Conservation (phyloP, 2,329 filamentous ascomycete genomes). For the Scedosporium dehoogii region DNA sequence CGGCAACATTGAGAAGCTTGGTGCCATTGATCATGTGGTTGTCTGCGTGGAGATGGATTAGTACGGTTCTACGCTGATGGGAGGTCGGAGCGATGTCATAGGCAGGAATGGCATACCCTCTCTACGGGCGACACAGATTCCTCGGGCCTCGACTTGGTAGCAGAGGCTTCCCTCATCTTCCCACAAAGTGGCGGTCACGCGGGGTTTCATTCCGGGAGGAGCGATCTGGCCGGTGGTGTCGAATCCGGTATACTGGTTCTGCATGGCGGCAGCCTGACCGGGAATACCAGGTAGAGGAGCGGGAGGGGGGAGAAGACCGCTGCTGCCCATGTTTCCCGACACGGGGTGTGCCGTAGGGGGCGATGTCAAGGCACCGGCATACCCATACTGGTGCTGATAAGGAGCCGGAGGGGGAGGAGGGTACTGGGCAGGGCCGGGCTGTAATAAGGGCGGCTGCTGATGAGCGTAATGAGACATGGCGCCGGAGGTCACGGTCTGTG, state of each 20-base stretch:
- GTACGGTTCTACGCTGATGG: neutral
- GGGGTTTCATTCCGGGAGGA: constrained; percentile 88
- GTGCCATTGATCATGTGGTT: constrained; percentile 99
- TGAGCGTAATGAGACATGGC: constrained; percentile 68
- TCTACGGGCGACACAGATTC: constrained; percentile 87
- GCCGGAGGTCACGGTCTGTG: constrained; percentile 67
- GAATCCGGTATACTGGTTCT: constrained; percentile 49
- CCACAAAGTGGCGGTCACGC: constrained; percentile 94
- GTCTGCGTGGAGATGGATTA: constrained; percentile 40
- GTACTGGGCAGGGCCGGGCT: constrained; percentile 62
- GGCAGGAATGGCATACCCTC: constrained; percentile 52
- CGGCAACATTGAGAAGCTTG: constrained; percentile 91
- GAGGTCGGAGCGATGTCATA: neutral
- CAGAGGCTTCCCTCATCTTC: constrained; percentile 96
- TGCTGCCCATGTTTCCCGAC: constrained; percentile 55
- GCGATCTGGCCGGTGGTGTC: constrained; percentile 90
- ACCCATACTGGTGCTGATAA: constrained; percentile 59
- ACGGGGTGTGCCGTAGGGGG: constrained; percentile 61
- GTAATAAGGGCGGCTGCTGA: constrained; percentile 66
- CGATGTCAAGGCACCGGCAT: constrained; percentile 70
- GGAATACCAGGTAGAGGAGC: constrained; percentile 8
- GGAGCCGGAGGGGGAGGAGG: constrained; percentile 43
- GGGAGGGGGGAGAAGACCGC: constrained; percentile 61
- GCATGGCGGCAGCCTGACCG: constrained; percentile 32
- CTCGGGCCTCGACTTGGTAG: constrained; percentile 94